phyloP scores from a whole-genome alignment of 176 grass and related monocot species.

The Phoenix dactylifera region DNA sequence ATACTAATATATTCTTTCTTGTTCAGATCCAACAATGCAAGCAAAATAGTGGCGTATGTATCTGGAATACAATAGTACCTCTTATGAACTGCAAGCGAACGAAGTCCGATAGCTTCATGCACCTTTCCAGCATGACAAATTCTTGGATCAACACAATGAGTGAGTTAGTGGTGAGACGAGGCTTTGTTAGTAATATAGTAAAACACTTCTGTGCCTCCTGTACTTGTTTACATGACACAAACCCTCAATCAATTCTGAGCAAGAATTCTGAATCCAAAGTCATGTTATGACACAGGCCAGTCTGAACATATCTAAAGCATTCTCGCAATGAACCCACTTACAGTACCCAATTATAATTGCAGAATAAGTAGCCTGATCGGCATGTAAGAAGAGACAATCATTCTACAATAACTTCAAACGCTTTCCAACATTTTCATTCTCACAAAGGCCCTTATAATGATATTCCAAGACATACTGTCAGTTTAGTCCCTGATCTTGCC shows the following conservation, averaged over 20 bases:
- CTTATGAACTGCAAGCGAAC: constrained; percentile 31
- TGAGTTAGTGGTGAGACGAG: constrained; percentile 21
- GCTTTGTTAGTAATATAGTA: constrained; percentile 32
- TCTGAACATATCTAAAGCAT: constrained; percentile 39
- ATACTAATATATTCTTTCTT: constrained; percentile 31
- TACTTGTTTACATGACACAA: constrained; percentile 31
- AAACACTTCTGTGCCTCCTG: constrained; percentile 40
- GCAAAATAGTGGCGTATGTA: constrained; percentile 36
- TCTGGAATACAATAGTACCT: constrained; percentile 28
- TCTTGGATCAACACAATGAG: constrained; percentile 32
- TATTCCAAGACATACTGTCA: constrained; percentile 40
- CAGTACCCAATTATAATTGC: constrained; percentile 54
- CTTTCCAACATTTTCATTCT: constrained; percentile 31
- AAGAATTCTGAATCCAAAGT: constrained; percentile 41
- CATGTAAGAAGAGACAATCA: constrained; percentile 44
- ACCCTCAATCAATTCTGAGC: constrained; percentile 41
- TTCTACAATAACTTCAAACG: constrained; percentile 47
- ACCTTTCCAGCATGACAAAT: constrained; percentile 38
- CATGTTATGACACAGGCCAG: constrained; percentile 24
- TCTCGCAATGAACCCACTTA: constrained; percentile 20
- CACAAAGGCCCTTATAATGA: constrained; percentile 31
- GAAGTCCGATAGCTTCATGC: constrained; percentile 32
- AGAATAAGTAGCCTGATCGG: constrained; percentile 39
- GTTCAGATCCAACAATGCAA: constrained; percentile 25
- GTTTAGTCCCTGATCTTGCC: constrained; percentile 11